Base-by-base conservation (phyloP, 2,329 filamentous ascomycete species). In the Alternaria gansuensis region DNA sequence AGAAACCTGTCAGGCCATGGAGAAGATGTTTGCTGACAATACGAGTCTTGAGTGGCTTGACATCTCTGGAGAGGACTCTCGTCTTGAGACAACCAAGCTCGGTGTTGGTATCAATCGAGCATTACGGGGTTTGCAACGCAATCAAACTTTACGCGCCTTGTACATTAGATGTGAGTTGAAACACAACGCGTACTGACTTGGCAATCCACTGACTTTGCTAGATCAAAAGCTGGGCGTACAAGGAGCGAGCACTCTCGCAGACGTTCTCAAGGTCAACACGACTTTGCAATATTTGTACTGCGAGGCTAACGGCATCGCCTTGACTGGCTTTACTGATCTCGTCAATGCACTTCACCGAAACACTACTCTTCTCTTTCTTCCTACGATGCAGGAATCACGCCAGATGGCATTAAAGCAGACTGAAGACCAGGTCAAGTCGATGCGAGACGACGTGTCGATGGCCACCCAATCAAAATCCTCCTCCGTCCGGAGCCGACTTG, bases 291-390 rank as follows among this genome's bases (percentile, higher is more conserved):
- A 91, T 70, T 81, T 92, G 5, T 83, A 90, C 66, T 91, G 89
- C 73, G 88, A 89, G 62, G 87, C 89, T 73, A 92, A 92, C 69
- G 86, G 87, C 54, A 89, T 90, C 54, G 88, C 87, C 44, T 80
- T 90, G n/a, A 86, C 88, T 63, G 88, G 87, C 1, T 88, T 90
- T 63, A 90, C 87, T 0, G 87, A 88, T 51, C 78, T 90, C 6
- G 86, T 91, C 49, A 89, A 91, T 67, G 84, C 87, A 17, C 77
- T 91, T n/a, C 83, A 88, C 59, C 84, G 83, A 40, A 92, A 92
- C 68, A 84, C 82, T 3, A 85, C 84, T 0, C 74, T 91, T 1
- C 72, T 90, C 13, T 84, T 84, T 65, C 81, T 91, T 33, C 88
- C 89, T 5, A 79, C 78, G 9, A 88, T 91, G 85, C 81, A 84